Evolutionary conservation across 208 protist genomes (phyloP), one percentile per base, ranked within the genome.

Genomic region (Trypanosoma avium): DNA sequence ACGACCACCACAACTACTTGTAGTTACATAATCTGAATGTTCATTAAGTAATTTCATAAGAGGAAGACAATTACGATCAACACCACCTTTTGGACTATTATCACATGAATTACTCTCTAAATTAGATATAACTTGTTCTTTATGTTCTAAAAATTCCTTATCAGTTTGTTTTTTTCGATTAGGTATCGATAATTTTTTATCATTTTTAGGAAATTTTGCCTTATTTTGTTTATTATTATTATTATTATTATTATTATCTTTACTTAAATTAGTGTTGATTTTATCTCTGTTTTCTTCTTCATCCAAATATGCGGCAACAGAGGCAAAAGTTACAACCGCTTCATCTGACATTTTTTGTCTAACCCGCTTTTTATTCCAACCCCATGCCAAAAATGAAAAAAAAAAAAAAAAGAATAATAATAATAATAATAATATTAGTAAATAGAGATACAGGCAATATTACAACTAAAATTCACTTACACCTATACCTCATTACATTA

Each of bases 1-100:
- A 42, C 89, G 89, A 32, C 89, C 89, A 50, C 86, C 90, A 74
- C 89, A 95, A 59, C 89, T 95, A 75, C 89, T 95, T 3, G 86
- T 92, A 12, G 89, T 95, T 22, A 95, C 63, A 70, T 93, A 95
- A 62, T 95, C 84, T 2, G 15, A 12, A 60, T 90, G 76, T 10
- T 58, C 75, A 73, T 95, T 95, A 21, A 95, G 73, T 5, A 87
- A 19, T 12, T 70, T 30, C 81, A 95, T 92, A 26, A 93, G 60
- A 5, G 81, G 74, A 26, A 80, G 57, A 46, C 89, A 95, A 64
- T 93, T 90, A 26, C 57, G 61, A 54, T 95, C 89, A 1, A 95
- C 86, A 21, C 54, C 73, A 7, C 80, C 80, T 45, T 91, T 90
- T 0, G 83, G 80, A 60, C 84, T 94, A 43, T 90, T 66, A 61